Evolutionary conservation across 805 yeast genomes (phyloP), one percentile per base, ranked within the genome.

Genomic region (Starmerella bacillaris): DNA sequence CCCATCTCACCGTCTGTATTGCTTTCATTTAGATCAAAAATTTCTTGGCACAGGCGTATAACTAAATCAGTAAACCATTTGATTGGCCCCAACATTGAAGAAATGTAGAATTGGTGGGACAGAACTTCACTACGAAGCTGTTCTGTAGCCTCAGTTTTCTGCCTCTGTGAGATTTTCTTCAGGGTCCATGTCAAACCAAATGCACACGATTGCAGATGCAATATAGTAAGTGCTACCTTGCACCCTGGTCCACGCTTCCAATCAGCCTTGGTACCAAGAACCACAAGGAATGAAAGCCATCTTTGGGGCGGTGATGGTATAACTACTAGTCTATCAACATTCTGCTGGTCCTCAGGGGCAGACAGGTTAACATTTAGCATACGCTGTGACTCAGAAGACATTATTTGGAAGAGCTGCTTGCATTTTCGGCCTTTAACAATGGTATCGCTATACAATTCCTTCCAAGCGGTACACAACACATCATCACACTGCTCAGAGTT

Each of bases 21-120:
- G 36, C 32, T 2, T 45, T 38, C 4, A 42, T 34, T 7, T 49
- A 38, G 0, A 51, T 48, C 33, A 26, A 50, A 53, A 37, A 59
- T 64, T 44, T 86, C 93, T 53, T 84, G 92, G 36, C 73, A 69
- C 27, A 79, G 51, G 42, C 69, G 72, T 1, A 75, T 70, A 36
- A 80, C 62, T 40, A 80, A 69, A 51, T 83, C 94, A 21, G 80
- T 67, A 44, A 79, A 67, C 94, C 95, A 86, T 47, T 80, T 70
- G 6, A 78, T 70, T 27, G 77, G 69, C 0, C 95, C 95, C n/a
- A 79, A 55, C 45, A 60, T 46, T 3, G 50, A 37, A 5, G 43
- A 35, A 18, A 52, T 33, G 34, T 53, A 54, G 33, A 38, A 45
- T 33, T 54, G 48, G 17, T 46, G 41, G n/a, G 49, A 37, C 15